These are phyloP conservation scores for Cryptosporidium muris DNA, from an alignment of 169 alveolate species.

Conservation along the genomic window DNA sequence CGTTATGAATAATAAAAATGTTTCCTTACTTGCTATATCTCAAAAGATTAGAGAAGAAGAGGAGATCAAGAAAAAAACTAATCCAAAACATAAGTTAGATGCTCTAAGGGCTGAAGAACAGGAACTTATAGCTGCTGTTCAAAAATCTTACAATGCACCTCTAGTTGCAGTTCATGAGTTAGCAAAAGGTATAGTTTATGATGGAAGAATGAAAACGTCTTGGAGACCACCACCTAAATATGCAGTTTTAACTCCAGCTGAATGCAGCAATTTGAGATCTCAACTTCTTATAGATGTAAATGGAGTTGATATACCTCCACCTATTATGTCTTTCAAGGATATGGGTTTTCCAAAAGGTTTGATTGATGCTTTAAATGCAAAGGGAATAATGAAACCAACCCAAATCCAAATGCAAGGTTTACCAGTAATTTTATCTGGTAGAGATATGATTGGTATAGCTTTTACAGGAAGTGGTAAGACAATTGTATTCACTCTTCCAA, in stretches of 20 bases:
- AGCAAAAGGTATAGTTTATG: constrained; percentile 76
- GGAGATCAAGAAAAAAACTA: constrained; percentile 13
- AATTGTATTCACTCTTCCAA: constrained; percentile 89
- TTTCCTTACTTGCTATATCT: constrained; percentile 38
- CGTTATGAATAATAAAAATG: constrained; percentile 18
- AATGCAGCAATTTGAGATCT: constrained; percentile 75
- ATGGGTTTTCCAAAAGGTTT: constrained; percentile 91
- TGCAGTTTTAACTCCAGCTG: constrained; percentile 68
- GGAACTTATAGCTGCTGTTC: constrained; percentile 44
- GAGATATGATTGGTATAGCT: constrained; percentile 93
- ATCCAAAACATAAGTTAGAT: constrained; percentile 34
- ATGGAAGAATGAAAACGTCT: constrained; percentile 69
- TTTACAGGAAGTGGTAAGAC: constrained; percentile 94
- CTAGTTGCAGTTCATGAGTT: constrained; percentile 77
- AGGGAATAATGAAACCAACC: constrained; percentile 89
- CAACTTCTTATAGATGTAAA: constrained; percentile 83
- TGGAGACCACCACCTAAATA: constrained; percentile 81
- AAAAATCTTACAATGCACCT: constrained; percentile 48
- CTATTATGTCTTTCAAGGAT: constrained; percentile 88
- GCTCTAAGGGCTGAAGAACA: constrained; percentile 54
- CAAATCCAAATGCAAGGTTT: constrained; percentile 93
- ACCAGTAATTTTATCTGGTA: constrained; percentile 86
- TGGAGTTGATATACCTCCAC: constrained; percentile 92
- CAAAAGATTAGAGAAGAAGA: constrained; percentile 30
- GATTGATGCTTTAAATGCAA: constrained; percentile 80